Base-by-base conservation (phyloP, 371 early-diverging fungal species). In the Syncephalastrum monosporum region DNA sequence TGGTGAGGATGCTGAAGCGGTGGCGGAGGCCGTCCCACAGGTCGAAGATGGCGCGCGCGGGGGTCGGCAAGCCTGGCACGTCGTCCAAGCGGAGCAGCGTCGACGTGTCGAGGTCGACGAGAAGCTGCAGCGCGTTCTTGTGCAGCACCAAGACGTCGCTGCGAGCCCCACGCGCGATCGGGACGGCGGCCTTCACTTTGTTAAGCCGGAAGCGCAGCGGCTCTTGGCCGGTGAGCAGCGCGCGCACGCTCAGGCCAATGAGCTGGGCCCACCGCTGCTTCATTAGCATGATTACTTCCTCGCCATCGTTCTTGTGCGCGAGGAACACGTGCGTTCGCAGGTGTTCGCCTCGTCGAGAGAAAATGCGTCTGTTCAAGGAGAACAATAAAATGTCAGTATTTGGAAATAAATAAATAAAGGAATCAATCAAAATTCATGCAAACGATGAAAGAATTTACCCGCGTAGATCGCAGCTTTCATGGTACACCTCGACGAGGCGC, bases 241-340 rank as follows among this genome's bases (percentile, higher is more conserved):
- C 41, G 3, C 15, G 43, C 41, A 58, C 43, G 51, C 52, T 51
- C 15, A 58, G 16, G 38, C 47, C 21, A 8, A 58, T 13, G 42
- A 58, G 42, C n/a, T 33, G 7, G 12, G 45, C 49, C 13, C 56
- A 47, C n/a, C 56, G 41, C 42, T 54, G 53, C 17, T 51, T 57
- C 63, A 63, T 63, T 21, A 63, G 52, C 21, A 53, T 57, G 6
- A 63, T 12, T 13, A 53, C 24, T n/a, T 63, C 63, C 10, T 13
- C 21, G 45, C 63, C 63, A 12, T 27, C 33, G 19, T 42, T 12
- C 15, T 53, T 50, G 17, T 63, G 57, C 1, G 58, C 63, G 10
- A 63, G n/a, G 45, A 63, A 63, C 15, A 54, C 63, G 5, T 38
- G 38, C 12, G 41, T 42, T 7, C 15, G 48, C 3, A 13, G 53